Conservation (phyloP, 306 rosid genomes). For the Casuarina cunninghamiana region DNA sequence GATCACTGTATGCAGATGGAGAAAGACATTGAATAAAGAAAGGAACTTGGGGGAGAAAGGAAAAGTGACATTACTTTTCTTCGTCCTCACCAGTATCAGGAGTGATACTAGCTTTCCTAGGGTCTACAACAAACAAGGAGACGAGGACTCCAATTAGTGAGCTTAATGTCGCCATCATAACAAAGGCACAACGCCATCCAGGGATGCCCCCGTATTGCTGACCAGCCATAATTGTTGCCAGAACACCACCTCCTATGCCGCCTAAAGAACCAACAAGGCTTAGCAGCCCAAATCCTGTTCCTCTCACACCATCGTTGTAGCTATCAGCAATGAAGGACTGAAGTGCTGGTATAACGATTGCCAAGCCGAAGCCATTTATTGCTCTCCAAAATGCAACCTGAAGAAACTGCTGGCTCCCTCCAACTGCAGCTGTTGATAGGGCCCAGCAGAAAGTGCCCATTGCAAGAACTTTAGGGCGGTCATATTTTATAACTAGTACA, state of each 20-base stretch:
- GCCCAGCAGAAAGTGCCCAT: slow-evolving; percentile 95
- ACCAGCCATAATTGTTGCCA: slow-evolving; percentile 97
- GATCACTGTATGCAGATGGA: neutral
- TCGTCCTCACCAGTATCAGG: slow-evolving; percentile 33
- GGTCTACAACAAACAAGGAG: slow-evolving; percentile 72
- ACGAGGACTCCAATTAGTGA: slow-evolving; percentile 79
- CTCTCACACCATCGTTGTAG: slow-evolving; percentile 74
- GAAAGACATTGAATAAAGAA: neutral
- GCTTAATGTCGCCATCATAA: slow-evolving; percentile 80
- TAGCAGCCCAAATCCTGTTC: slow-evolving; percentile 84
- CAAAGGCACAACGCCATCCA: slow-evolving; percentile 91
- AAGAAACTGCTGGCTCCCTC: slow-evolving; percentile 51
- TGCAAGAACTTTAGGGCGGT: slow-evolving; percentile 84
- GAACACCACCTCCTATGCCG: slow-evolving; percentile 94
- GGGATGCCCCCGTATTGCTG: slow-evolving; percentile 62
- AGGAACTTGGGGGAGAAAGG: neutral
- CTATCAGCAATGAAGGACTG: slow-evolving; percentile 97
- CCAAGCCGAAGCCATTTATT: slow-evolving; percentile 88
- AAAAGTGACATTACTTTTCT: slow-evolving; percentile 48
- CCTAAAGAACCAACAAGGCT: slow-evolving; percentile 73
- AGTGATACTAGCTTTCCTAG: slow-evolving; percentile 37
- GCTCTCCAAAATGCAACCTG: slow-evolving; percentile 95
- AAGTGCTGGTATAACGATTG: slow-evolving; percentile 94
- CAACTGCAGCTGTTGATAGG: slow-evolving; percentile 92
- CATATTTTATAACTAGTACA: slow-evolving; percentile 66